Evolutionary conservation across 2,329 filamentous ascomycete genomes (phyloP), one percentile per base, ranked within the genome.

Genomic region (Metarhizium guizhouense): DNA sequence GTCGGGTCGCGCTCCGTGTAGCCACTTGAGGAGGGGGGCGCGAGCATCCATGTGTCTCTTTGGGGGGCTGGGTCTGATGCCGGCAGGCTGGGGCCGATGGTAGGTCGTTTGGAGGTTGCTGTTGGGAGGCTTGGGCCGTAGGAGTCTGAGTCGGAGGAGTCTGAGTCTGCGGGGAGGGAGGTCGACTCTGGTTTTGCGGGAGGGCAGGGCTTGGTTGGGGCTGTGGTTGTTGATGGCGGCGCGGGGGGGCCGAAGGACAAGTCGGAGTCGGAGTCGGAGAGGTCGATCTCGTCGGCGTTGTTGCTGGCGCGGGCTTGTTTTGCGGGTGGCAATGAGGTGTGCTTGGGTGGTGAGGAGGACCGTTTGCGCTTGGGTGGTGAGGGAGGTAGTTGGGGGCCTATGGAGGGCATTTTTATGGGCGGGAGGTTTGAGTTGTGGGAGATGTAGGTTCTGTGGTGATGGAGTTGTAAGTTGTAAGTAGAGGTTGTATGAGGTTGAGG

Each of bases 21-120:
- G 73, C 74, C 75, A 66, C 76, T 67, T 72, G 77, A 65, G 25
- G 76, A 70, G 2, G 76, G 74, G 0, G 88, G 88, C 1, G 83
- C 80, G 50, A 90, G 76, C 88, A 92, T 92, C 88, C 88, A 92
- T 64, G 90, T 86, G 74, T 95, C 92, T 63, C 93, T 85, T 67
- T 86, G 80, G 5, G 79, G 76, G 51, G 80, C 78, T 18, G 70
- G 62, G 42, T 74, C 66, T 5, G 71, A 61, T 14, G 65, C 61
- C 3, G 69, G 66, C 1, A 69, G 61, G 11, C 72, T 64, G 4
- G 71, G 69, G 14, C 72, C 71, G 47, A 70, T 68, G 54, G 65
- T 80, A 61, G 82, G 79, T 6, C 76, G 76, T 51, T 77, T 78
- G 45, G 45, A 13, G 30, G 68, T 59, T 63, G 67, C 65, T 7